Evolutionary conservation across 2,329 filamentous ascomycete species (phyloP).

Genomic region (Cladosporium velox): DNA sequence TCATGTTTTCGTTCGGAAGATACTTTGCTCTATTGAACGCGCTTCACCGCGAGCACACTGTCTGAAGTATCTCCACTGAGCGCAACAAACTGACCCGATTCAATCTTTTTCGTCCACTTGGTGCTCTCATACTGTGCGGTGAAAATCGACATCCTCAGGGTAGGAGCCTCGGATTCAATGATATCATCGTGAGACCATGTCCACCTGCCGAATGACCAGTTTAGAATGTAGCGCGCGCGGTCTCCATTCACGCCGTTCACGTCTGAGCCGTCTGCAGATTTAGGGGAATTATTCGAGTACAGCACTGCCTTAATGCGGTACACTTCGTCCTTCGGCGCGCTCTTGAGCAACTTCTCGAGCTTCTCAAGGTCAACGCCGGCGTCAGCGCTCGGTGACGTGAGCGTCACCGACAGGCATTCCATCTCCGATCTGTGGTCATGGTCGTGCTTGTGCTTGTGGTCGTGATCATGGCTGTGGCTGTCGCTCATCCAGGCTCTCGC

Average conservation of each 20-base stretch:
- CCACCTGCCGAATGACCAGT: constrained; percentile 98
- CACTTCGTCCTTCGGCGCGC: constrained; percentile 86
- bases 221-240: constrained; percentile 75
- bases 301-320: constrained; percentile 87
- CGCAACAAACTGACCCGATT: constrained; percentile 42
- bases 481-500: constrained; percentile 53
- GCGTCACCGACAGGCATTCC: constrained; percentile 81
- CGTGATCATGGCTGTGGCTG: constrained; percentile 39
- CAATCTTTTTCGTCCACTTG: constrained; percentile 75
- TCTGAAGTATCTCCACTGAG: constrained; percentile 31
- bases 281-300: constrained; percentile 47
- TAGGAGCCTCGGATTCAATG: constrained; percentile 45
- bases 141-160: constrained; percentile 73
- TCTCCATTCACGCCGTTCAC: constrained; percentile 38
- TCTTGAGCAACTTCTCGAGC: constrained; percentile 66
- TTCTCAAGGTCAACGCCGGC: constrained; percentile 60
- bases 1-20: background rate
- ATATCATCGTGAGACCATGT: constrained; percentile 69
- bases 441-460: constrained; percentile 46
- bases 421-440: constrained; percentile 77
- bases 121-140: constrained; percentile 71
- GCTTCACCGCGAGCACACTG: constrained; percentile 55
- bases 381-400: constrained; percentile 45
- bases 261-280: constrained; percentile 40
- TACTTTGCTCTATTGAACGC: constrained; percentile 31